Conservation (phyloP, 768 basidiomycete genomes). For the Mycena filopes region DNA sequence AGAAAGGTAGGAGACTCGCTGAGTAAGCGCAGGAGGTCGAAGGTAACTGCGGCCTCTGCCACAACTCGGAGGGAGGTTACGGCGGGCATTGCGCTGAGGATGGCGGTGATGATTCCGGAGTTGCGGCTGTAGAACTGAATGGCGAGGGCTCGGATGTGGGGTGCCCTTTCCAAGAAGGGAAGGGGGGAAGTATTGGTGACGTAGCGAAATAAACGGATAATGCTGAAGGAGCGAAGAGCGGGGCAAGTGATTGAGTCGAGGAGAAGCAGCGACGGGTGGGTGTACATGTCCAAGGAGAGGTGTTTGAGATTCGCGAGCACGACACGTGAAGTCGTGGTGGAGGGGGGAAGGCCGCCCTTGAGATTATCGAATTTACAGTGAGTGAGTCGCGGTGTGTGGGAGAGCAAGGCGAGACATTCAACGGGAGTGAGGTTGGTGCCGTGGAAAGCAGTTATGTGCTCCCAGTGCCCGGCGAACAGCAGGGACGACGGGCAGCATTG, state of each 20-base stretch:
- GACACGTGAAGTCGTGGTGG: not conserved
- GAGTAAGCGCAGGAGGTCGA: not conserved
- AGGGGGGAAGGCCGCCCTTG: accelerated
- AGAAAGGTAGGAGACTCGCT: not conserved
- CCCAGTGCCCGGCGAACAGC: not conserved
- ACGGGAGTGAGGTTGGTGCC: not conserved
- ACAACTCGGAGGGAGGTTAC: not conserved
- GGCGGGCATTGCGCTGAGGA: not conserved
- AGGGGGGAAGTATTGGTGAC: not conserved
- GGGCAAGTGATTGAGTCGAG: no score
- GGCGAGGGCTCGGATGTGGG: not conserved
- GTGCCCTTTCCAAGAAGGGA: not conserved
- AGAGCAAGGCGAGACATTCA: not conserved
- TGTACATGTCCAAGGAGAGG: not conserved
- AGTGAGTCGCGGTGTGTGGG: not conserved
- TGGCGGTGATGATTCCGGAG: not conserved
- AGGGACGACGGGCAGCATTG: no score
- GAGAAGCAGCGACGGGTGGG: no score
- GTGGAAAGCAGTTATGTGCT: not conserved
- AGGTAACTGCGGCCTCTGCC: not conserved
- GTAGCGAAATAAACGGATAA: not conserved
- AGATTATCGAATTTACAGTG: not conserved
- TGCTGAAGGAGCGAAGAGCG: not conserved
- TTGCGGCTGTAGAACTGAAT: no score
- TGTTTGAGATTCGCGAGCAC: not conserved